A percentile compares a stretch with the other conserved stretches of the same genome.
Evolutionary conservation across 352 stramenopile genomes (phyloP).

Genomic region (Pythium brachiatum): DNA sequence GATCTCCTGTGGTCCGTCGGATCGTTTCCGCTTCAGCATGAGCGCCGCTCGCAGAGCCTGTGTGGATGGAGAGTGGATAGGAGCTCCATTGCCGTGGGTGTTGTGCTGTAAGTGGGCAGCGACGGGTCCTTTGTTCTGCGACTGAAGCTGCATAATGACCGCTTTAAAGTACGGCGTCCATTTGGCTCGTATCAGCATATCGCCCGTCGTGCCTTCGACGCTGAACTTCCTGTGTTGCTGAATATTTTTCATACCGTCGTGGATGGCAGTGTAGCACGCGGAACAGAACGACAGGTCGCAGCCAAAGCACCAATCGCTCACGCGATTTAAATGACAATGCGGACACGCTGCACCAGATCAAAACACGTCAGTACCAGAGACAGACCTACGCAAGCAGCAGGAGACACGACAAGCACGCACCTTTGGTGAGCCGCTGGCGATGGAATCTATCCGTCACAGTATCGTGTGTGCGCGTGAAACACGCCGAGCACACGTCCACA

Average conservation of each 20-base stretch:
- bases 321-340: conserved; percentile 47
- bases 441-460: neutral
- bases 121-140: conserved; percentile 12
- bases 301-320: conserved; percentile 49
- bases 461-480: conserved; percentile 9
- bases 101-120: neutral
- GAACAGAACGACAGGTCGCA: conserved; percentile 69
- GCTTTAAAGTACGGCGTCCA: conserved; percentile 46
- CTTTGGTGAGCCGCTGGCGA: conserved; percentile 15
- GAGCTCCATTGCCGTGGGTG: neutral
- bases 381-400: neutral
- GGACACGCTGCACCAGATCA: conserved; percentile 40
- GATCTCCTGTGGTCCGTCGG: conserved; percentile 29
- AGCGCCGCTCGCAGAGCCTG: neutral
- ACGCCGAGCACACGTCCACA: conserved; percentile 7
- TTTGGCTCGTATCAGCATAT: conserved; percentile 34
- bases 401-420: conserved; percentile 1
- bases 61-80: neutral
- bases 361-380: neutral
- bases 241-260: conserved; percentile 34
- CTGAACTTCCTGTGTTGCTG: conserved; percentile 36
- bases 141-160: conserved; percentile 31
- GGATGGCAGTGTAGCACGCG: conserved; percentile 46
- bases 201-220: conserved; percentile 52
- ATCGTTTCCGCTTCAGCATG: conserved; percentile 46